Base-by-base conservation (phyloP, 306 rosid species). In the Senna tora region DNA sequence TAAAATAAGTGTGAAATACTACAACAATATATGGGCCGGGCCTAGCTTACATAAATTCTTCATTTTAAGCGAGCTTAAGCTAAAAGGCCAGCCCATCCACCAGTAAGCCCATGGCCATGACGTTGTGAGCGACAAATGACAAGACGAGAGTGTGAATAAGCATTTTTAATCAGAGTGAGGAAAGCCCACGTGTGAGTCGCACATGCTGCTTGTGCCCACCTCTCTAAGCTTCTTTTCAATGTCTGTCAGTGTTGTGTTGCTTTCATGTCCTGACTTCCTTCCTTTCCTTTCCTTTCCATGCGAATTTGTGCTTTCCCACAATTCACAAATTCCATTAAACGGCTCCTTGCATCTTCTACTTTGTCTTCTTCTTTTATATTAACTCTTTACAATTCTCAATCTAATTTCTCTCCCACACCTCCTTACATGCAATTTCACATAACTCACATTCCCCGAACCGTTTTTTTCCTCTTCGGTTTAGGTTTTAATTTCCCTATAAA, bases 181-280 rank as follows among this genome's bases (percentile, higher is more conserved):
- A 9, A 4, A 60, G 30, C 4, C 8, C 66, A 58, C 45, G 25
- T n/a, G 65, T n/a, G 65, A n/a, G 8, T 9, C 15, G 43, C 65
- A 60, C 66, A 46, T 60, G 66, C 17, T 5, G 39, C 38, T 2
- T 6, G 38, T 34, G 17, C 53, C 34, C 33, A 12, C 67, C 55
- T n/a, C 2, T 71, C 55, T 21, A 17, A 9, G 32, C 54, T 30
- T 15, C 49, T 25, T 1, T 25, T 25, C 30, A 25, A 3, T 25
- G 30, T 22, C 50, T 22, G 61, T 51, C 59, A n/a, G 55, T 7
- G 46, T 45, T 64, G 74, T 39, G 25, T 73, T 15, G 57, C 71
- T 42, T 52, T 34, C 52, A 17, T 34, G 32, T 47, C 45, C 53
- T 0, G 71, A 7, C 5, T 28, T 13, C 10, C 53, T 14, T 28